phyloP scores from a whole-genome alignment of 257 asterid species.

The Plectranthus barbatus region DNA sequence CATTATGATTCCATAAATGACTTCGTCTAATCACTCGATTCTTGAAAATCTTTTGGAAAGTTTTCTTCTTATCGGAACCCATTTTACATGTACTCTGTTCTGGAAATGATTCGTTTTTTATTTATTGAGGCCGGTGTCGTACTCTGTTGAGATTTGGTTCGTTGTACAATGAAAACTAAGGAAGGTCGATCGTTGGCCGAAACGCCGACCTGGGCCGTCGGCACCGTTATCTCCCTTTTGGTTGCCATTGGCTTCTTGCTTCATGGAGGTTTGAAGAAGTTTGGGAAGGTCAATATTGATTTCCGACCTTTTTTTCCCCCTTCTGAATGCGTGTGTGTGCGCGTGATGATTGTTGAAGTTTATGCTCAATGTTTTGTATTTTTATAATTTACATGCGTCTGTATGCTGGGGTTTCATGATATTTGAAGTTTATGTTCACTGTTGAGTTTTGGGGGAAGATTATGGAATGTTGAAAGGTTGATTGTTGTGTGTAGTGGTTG shows the following conservation, averaged over 20 bases:
- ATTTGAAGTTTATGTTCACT: background rate
- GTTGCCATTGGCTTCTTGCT: slow-evolving; percentile 32
- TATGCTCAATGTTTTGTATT: background rate
- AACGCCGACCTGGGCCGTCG: slow-evolving; percentile 57
- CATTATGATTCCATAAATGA: slow-evolving; percentile 6
- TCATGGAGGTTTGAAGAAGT: slow-evolving; percentile 38
- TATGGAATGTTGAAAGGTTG: no score
- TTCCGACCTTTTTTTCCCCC: background rate
- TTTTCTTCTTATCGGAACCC: background rate
- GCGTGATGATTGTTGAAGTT: background rate
- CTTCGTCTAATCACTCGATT: background rate
- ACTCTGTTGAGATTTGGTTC: background rate
- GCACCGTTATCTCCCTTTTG: slow-evolving; percentile 36
- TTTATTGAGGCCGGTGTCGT: background rate
- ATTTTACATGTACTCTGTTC: background rate
- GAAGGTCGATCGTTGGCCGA: slow-evolving; percentile 38
- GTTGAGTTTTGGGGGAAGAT: background rate
- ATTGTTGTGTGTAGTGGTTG: slow-evolving; percentile 58
- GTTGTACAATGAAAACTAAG: slow-evolving; percentile 3
- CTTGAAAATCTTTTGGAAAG: background rate
- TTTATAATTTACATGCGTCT: background rate
- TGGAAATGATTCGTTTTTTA: background rate
- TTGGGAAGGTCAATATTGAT: slow-evolving; percentile 26
- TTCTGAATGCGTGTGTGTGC: background rate
- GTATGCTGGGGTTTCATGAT: background rate